Evolutionary conservation across 371 early-diverging fungal genomes (phyloP).

Genomic region (Choanephora cucurbitarum): DNA sequence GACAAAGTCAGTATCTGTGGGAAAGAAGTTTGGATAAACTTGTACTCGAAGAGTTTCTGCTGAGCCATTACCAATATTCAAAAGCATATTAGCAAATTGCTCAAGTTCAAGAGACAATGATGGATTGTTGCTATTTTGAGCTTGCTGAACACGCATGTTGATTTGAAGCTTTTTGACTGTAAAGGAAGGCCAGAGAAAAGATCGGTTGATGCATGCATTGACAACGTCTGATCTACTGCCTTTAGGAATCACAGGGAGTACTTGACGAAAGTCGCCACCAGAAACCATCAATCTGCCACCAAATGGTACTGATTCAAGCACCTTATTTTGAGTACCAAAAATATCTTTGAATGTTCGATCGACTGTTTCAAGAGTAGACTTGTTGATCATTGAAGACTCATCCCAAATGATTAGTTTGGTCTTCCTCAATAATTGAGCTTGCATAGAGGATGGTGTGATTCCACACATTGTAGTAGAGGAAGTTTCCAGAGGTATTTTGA

Average conservation of each 20-base stretch:
- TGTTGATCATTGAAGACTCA: conserved; percentile 22
- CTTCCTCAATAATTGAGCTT: conserved; percentile 7
- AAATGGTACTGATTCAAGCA: conserved; percentile 20
- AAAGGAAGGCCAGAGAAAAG: conserved; percentile 10
- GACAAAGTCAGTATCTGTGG: too few species aligned
- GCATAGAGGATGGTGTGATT: not conserved
- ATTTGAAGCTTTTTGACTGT: too few species aligned
- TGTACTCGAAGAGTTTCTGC: not conserved
- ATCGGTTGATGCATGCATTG: conserved; percentile 8
- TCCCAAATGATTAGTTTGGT: conserved; percentile 29
- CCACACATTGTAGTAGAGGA: conserved; percentile 11
- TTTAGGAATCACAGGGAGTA: conserved; percentile 19
- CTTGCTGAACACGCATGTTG: conserved; percentile 9
- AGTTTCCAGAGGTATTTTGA: conserved; percentile 19
- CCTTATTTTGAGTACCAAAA: conserved; percentile 8
- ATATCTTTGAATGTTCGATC: conserved; percentile 27
- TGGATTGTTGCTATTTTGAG: conserved; percentile 1
- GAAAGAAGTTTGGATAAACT: too few species aligned
- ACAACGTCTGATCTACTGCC: conserved; percentile 12
- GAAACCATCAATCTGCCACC: conserved; percentile 31
- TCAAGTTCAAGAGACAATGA: conserved; percentile 1
- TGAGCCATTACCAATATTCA: conserved; percentile 5
- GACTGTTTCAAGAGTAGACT: conserved; percentile 24
- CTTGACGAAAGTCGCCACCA: conserved; percentile 26
- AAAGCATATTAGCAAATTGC: conserved; percentile 12